phyloP scores from a whole-genome alignment of 2,329 filamentous ascomycete species.

The Ciborinia camelliae region DNA sequence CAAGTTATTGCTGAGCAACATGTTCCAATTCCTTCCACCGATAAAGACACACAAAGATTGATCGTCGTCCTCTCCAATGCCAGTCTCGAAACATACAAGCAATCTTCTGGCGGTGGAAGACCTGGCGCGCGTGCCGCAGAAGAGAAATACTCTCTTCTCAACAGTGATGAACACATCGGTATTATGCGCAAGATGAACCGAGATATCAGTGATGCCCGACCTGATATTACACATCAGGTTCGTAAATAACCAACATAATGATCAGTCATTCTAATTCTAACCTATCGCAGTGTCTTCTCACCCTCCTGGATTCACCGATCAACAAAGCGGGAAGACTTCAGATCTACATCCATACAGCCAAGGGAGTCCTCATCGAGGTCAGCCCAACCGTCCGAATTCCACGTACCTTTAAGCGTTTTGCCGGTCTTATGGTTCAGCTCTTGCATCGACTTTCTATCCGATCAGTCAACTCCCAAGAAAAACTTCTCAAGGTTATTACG shows the following conservation, averaged over 20 bases:
- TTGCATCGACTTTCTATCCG: constrained; percentile 94
- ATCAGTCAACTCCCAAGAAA: constrained; percentile 95
- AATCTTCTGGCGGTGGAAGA: constrained; percentile 68
- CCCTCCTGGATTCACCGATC: constrained; percentile 93
- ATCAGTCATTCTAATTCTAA: constrained; percentile 26
- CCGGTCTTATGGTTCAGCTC: constrained; percentile 96
- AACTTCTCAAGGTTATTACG: constrained; percentile 94
- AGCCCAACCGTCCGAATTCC: constrained; percentile 97
- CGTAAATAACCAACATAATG: constrained; percentile 37
- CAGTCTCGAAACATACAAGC: constrained; percentile 95
- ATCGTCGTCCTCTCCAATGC: constrained; percentile 97
- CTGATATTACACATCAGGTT: constrained; percentile 98
- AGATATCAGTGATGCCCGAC: constrained; percentile 95
- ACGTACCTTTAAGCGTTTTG: constrained; percentile 97
- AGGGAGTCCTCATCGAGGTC: constrained; percentile 95
- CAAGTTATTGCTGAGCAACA: constrained; percentile 93
- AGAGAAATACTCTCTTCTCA: constrained; percentile 95
- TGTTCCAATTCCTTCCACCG: constrained; percentile 73
- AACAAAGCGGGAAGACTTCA: constrained; percentile 98
- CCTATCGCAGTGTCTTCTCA: constrained; percentile 77
- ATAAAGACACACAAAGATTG: constrained; percentile 86
- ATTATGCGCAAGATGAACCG: constrained; percentile 99
- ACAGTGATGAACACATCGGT: constrained; percentile 98
- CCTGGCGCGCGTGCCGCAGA: constrained; percentile 58
- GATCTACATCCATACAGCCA: constrained; percentile 97